phyloP scores from a whole-genome alignment of 2,329 filamentous ascomycete species.

The Verticillium albo-atrum region DNA sequence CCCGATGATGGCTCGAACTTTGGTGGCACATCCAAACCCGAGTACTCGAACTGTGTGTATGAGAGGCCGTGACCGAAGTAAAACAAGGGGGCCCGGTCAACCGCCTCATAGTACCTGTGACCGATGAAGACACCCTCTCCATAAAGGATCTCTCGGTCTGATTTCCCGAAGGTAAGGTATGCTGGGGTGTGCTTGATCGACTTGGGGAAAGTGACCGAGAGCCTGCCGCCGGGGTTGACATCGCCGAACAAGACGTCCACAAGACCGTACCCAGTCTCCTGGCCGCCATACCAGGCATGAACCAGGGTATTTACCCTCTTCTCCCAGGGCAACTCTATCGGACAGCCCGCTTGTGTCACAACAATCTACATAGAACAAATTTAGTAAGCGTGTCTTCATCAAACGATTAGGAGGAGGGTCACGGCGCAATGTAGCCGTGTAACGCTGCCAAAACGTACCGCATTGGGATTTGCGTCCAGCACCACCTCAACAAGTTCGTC shows the following conservation, averaged over 20 bases:
- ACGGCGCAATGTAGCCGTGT: too few species aligned
- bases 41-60: slow-evolving; percentile 44
- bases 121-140: slow-evolving; percentile 5
- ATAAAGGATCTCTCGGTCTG: not conserved
- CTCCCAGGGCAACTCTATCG: slow-evolving; percentile 1
- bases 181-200: slow-evolving; percentile 1
- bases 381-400: too few species aligned
- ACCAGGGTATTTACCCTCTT: slow-evolving; percentile 1
- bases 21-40: slow-evolving; percentile 39
- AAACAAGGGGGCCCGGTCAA: not conserved
- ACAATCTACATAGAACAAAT: slow-evolving; percentile 20
- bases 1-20: slow-evolving; percentile 3
- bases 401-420: too few species aligned
- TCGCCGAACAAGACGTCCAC: slow-evolving; percentile 6
- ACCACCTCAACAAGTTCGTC: not conserved
- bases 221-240: slow-evolving; percentile 5
- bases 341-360: not conserved
- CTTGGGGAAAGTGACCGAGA: slow-evolving; percentile 6
- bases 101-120: slow-evolving; percentile 3
- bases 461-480: not conserved
- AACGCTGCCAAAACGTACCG: not conserved
- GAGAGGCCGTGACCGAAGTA: slow-evolving; percentile 38
- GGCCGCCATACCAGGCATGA: slow-evolving; percentile 6
- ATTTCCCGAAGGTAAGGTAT: not conserved
- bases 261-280: slow-evolving; percentile 5